Conservation (phyloP, 768 basidiomycete species). For the Sutorius australiensis region DNA sequence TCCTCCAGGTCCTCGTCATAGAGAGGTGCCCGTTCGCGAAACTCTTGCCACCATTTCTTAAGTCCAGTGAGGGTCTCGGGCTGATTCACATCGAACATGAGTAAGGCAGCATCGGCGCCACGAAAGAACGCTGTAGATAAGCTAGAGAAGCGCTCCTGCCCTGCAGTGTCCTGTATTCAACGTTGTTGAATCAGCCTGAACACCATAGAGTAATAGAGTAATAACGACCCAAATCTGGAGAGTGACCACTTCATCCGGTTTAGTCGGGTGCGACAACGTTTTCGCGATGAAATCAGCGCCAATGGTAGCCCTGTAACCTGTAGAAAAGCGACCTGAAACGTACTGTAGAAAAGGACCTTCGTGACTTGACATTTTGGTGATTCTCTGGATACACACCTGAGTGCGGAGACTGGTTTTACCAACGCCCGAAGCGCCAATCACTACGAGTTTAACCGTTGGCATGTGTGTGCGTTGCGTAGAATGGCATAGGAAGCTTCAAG, state of each 20-base stretch:
- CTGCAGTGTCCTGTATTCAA: constrained; percentile 66
- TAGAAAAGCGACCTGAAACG: constrained; percentile 71
- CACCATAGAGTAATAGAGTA: neutral
- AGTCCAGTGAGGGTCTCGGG: constrained; percentile 58
- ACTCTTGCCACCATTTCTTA: constrained; percentile 76
- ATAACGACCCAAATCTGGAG: constrained; percentile 64
- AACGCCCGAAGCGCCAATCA: constrained; percentile 80
- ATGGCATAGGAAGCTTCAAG: constrained; percentile 15
- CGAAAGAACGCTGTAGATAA: constrained; percentile 82
- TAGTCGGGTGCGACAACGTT: constrained; percentile 56
- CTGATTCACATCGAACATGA: constrained; percentile 77
- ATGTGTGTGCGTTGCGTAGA: constrained; percentile 32
- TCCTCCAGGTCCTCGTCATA: constrained; percentile 56
- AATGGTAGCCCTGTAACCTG: constrained; percentile 79
- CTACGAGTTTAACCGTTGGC: constrained; percentile 76
- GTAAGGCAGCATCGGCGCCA: constrained; percentile 75
- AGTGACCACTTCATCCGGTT: constrained; percentile 53
- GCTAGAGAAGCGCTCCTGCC: constrained; percentile 84
- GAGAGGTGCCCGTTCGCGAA: constrained; percentile 63
- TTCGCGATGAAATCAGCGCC: constrained; percentile 88
- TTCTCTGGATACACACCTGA: constrained; percentile 46
- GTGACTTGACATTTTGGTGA: neutral
- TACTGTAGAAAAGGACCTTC: constrained; percentile 43
- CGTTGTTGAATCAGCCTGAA: constrained; percentile 1
- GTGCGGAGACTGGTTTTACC: constrained; percentile 80